A percentile compares a stretch with the other conserved stretches of the same genome.
These are phyloP conservation scores for Apiotrichum gracile DNA, from an alignment of 1,284 basidiomycete species.

Conservation along the genomic window DNA sequence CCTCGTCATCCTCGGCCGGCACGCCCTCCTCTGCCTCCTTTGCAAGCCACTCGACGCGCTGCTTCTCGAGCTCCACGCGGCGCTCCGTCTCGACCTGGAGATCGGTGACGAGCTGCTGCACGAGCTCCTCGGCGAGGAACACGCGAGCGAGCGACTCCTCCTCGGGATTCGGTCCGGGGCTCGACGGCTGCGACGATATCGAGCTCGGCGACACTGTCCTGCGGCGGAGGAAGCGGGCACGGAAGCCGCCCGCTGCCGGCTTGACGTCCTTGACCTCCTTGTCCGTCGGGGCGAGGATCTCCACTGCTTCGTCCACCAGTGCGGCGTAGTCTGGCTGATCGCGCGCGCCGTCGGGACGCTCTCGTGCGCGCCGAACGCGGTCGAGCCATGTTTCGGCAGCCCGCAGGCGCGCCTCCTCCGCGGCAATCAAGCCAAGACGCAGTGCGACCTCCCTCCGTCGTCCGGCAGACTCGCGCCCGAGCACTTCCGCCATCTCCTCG, in stretches of 20 bases:
- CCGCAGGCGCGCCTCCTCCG: conserved; percentile 56
- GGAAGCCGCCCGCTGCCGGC: neutral
- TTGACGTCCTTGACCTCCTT: neutral
- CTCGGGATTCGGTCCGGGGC: conserved; percentile 7
- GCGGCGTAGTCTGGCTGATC: conserved; percentile 21
- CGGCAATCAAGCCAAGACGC: conserved; percentile 59
- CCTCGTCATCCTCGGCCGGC: conserved; percentile 7
- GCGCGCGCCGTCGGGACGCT: conserved; percentile 30
- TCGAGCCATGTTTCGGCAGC: conserved; percentile 43
- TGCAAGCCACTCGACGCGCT: conserved; percentile 44
- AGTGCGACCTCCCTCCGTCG: conserved; percentile 66
- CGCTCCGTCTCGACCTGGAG: conserved; percentile 60
- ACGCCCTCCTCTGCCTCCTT: conserved; percentile 34
- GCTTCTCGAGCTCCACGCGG: conserved; percentile 54
- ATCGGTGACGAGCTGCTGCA: conserved; percentile 59
- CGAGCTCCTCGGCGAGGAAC: conserved; percentile 57
- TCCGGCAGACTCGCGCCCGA: conserved; percentile 67
- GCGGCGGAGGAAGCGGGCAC: conserved; percentile 2
- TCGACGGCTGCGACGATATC: neutral
- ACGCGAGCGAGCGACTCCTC: conserved; percentile 53
- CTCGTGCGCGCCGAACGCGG: conserved; percentile 30
- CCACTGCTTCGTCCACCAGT: conserved; percentile 56
- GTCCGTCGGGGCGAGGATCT: conserved; percentile 54
- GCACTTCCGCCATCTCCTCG: conserved; percentile 67
- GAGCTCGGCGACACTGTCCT: neutral